Evolutionary conservation across 768 basidiomycete genomes (phyloP).

Genomic region (Lentinula detonsa): DNA sequence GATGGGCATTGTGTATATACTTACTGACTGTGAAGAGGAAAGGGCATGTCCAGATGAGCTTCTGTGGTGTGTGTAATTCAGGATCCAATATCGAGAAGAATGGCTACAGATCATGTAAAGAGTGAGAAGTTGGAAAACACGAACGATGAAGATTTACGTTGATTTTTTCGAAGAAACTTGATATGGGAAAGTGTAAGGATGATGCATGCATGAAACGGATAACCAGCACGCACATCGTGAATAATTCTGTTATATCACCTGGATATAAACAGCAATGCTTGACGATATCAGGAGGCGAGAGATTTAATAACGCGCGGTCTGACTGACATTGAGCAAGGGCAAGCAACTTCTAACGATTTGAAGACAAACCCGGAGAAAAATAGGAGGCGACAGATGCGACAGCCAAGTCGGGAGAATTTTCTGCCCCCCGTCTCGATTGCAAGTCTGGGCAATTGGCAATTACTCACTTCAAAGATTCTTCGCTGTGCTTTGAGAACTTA

Average conservation of each 20-base stretch:
- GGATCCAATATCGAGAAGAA: slow-evolving; percentile 55
- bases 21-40: slow-evolving; percentile 58
- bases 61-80: slow-evolving; percentile 46
- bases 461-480: neutral
- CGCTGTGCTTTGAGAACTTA: neutral
- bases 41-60: slow-evolving; percentile 47
- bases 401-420: slow-evolving; percentile 29
- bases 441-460: neutral
- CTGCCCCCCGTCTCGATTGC: neutral
- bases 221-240: slow-evolving; percentile 36
- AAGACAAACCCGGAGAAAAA: slow-evolving; percentile 26
- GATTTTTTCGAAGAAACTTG: slow-evolving; percentile 47
- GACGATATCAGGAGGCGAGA: slow-evolving; percentile 38
- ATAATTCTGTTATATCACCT: slow-evolving; percentile 45
- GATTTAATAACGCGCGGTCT: neutral
- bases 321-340: slow-evolving; percentile 4
- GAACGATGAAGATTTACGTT: slow-evolving; percentile 30
- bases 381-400: slow-evolving; percentile 23
- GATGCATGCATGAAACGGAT: neutral
- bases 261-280: slow-evolving; percentile 43
- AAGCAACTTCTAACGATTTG: neutral
- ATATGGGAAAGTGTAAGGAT: neutral
- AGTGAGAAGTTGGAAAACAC: slow-evolving; percentile 3
- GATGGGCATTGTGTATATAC: slow-evolving; percentile 14
- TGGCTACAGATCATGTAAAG: slow-evolving; percentile 27